Conservation (phyloP, 2,329 filamentous ascomycete species). For the Scopulariopsis brevicaulis region DNA sequence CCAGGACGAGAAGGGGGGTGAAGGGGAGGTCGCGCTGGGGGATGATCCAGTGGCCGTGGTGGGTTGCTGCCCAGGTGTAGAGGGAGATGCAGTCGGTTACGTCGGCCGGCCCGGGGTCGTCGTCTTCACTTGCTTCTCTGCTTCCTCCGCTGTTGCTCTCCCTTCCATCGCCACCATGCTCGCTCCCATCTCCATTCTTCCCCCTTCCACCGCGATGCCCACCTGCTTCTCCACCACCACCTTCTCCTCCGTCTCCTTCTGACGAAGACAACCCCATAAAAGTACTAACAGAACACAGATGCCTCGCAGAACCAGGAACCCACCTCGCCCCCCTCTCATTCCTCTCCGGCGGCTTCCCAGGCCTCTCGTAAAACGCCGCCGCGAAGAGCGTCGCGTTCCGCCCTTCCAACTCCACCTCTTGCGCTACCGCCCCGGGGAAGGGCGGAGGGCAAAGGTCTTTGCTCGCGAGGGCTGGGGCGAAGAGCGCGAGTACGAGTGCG, state of each 20-base stretch:
- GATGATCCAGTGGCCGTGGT: conserved; percentile 1
- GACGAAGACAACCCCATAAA: not conserved
- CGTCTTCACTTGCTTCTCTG: not conserved
- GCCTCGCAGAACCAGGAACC: not conserved
- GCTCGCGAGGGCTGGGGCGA: not conserved
- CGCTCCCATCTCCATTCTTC: not conserved
- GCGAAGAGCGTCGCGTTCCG: not conserved
- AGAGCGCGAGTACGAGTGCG: not conserved
- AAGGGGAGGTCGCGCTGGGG: not conserved
- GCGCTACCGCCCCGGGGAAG: not conserved
- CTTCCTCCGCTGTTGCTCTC: not conserved
- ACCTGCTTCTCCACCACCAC: not conserved
- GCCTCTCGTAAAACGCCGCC: not conserved
- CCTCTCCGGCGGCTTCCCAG: not conserved
- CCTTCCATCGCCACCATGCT: not conserved
- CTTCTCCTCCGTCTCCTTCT: not conserved
- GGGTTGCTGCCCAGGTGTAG: not conserved
- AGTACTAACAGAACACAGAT: not conserved
- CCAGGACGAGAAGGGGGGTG: not conserved
- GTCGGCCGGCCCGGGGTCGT: not conserved
- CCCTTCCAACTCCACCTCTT: not conserved
- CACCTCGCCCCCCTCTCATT: not conserved
- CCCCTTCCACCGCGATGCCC: not conserved
- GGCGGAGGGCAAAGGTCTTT: not conserved
- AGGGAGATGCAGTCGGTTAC: not conserved